Conservation (phyloP, 2,329 filamentous ascomycete genomes). For the Aspergillus candidus region DNA sequence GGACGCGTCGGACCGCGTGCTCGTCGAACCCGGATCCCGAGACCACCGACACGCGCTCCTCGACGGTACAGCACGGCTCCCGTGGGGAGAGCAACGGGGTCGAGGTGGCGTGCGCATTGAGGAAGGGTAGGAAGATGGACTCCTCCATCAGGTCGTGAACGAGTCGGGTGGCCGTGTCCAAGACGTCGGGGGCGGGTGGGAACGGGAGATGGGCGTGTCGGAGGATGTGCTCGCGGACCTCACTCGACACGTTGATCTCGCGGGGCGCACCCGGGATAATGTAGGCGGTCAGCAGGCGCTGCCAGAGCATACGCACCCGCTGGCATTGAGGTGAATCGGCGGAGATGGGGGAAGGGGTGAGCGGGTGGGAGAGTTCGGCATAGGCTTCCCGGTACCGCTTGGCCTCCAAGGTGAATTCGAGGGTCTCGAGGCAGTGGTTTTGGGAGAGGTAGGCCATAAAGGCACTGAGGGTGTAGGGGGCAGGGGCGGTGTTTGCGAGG, state of each 20-base stretch:
- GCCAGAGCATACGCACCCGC: conserved; percentile 76
- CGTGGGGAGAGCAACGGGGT: conserved; percentile 42
- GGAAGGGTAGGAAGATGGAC: conserved; percentile 84
- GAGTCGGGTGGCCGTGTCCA: conserved; percentile 78
- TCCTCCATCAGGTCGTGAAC: conserved; percentile 98
- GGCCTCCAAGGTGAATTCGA: conserved; percentile 95
- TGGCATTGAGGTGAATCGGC: conserved; percentile 54
- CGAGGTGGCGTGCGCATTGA: conserved; percentile 59
- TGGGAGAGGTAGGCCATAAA: conserved; percentile 97
- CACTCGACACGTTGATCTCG: conserved; percentile 84
- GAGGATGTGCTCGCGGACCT: conserved; percentile 76
- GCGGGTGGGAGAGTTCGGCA: conserved; percentile 50
- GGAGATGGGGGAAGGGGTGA: conserved; percentile 40
- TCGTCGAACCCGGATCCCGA: conserved; percentile 28
- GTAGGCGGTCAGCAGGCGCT: conserved; percentile 81
- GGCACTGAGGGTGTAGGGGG: conserved; percentile 83
- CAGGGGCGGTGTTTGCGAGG: conserved; percentile 73
- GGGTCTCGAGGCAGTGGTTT: conserved; percentile 92
- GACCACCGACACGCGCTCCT: conserved; percentile 31
- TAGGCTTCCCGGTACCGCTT: conserved; percentile 72
- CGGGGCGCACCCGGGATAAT: conserved; percentile 77
- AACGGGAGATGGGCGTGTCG: conserved; percentile 51
- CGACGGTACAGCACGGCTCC: conserved; percentile 36
- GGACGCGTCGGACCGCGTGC: conserved; percentile 20
- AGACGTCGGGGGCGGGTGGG: conserved; percentile 66